Conservation (phyloP, 768 basidiomycete genomes). For the Termitomyces titanicus region DNA sequence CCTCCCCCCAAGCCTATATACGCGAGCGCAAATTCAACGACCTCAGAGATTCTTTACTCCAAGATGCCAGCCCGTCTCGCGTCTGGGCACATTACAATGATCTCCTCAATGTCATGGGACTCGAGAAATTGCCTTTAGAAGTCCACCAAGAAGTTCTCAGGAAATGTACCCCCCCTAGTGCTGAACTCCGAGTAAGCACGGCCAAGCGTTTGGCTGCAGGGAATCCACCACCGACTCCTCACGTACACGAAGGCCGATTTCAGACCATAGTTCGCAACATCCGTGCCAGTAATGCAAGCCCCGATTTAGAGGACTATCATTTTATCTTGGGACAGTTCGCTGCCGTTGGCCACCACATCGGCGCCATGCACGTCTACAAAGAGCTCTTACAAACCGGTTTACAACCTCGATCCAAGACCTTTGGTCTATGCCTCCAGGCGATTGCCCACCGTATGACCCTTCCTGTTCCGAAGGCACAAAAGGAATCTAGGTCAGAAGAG, state of each 20-base stretch:
- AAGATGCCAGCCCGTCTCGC: constrained; percentile 37
- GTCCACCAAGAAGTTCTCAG: constrained; percentile 70
- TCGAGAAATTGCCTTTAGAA: constrained; percentile 53
- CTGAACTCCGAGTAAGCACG: constrained; percentile 41
- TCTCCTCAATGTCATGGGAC: constrained; percentile 45
- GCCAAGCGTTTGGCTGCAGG: constrained; percentile 37
- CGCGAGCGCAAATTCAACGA: constrained; percentile 20
- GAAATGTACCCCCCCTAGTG: constrained; percentile 51
- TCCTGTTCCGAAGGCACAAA: constrained; percentile 41
- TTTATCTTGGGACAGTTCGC: constrained; percentile 75
- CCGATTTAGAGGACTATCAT: constrained; percentile 67
- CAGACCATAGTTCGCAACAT: constrained; percentile 70
- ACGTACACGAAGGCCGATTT: constrained; percentile 65
- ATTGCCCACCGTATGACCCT: constrained; percentile 65
- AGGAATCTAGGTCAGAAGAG: constrained; percentile 33
- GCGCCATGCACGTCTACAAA: constrained; percentile 55
- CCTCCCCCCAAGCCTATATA: constrained; percentile 9
- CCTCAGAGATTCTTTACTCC: constrained; percentile 29
- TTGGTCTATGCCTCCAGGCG: constrained; percentile 62
- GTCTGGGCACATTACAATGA: constrained; percentile 67
- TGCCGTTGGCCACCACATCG: constrained; percentile 65
- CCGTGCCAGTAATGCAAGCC: constrained; percentile 43
- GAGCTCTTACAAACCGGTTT: constrained; percentile 49
- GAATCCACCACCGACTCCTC: constrained; percentile 33
- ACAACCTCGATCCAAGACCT: constrained; percentile 51